phyloP scores from a whole-genome alignment of 164 flowering plant genomes.

The Vitis labrusca region DNA sequence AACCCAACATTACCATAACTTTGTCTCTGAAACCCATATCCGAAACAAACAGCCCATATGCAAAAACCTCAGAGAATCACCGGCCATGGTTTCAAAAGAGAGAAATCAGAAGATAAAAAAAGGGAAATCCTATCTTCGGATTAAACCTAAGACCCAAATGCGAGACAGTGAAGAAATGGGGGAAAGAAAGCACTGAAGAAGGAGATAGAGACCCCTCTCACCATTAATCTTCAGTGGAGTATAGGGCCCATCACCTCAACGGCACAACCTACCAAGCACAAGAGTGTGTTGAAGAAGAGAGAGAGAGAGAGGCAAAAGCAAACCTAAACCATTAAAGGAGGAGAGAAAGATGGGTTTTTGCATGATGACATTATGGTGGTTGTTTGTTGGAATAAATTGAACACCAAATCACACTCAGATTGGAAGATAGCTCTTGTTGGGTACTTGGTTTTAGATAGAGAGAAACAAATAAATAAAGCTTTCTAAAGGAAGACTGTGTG shows the following conservation, averaged over 20 bases:
- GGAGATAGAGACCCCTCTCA: constrained; percentile 17
- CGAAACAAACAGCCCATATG: constrained; percentile 25
- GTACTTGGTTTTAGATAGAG: constrained; percentile 7
- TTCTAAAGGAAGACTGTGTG: not conserved
- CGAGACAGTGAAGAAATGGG: constrained; percentile 23
- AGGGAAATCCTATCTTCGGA: not conserved
- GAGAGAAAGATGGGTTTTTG: constrained; percentile 14
- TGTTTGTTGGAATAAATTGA: constrained; percentile 4
- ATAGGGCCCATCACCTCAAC: constrained; percentile 38
- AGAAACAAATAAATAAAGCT: not conserved
- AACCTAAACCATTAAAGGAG: constrained; percentile 42
- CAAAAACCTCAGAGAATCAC: constrained; percentile 13
- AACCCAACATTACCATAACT: constrained; percentile 6
- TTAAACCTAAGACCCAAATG: constrained; percentile 17
- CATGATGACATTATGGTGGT: constrained; percentile 20
- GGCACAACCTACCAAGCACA: constrained; percentile 53
- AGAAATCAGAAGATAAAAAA: constrained; percentile 6
- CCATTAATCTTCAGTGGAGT: constrained; percentile 37
- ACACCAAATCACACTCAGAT: constrained; percentile 3
- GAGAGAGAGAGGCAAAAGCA: constrained; percentile 17
- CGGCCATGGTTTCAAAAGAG: not conserved
- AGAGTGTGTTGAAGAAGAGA: constrained; percentile 31
- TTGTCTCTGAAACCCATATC: constrained; percentile 10
- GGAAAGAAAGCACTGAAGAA: constrained; percentile 21
- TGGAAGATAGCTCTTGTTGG: constrained; percentile 29